Evolutionary conservation across 371 early-diverging fungal genomes (phyloP), one percentile per base, ranked within the genome.

Genomic region (Lichtheimia ornata): DNA sequence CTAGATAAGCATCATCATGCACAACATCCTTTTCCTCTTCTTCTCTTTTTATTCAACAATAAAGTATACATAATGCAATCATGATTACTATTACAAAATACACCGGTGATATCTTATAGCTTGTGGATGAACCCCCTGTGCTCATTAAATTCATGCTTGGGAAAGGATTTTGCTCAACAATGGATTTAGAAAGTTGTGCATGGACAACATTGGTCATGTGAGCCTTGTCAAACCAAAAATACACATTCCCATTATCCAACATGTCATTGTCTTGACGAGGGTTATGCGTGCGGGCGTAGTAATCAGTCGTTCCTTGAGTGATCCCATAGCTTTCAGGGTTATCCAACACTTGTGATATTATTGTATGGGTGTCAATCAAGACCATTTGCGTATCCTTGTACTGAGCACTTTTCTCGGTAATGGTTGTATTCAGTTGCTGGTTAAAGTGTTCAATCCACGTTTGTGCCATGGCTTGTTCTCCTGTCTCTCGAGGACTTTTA

Each of bases 361-460:
- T 59, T 1, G 53, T 12, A 43, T 59, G 44, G 17, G 43, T 50
- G 50, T 59, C 60, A 30, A 59, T 52, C 40, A 52, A 4, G 11
- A n/a, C 42, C 30, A 59, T 52, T 0, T 14, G 13, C 30, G 42
- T 24, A 22, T 58, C 40, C 13, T 47, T 11, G 5, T 58, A 40
- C 15, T 40, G 47, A 6, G n/a, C 30, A 3, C n/a, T 24, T 5
- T 53, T 24, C 2, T 47, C 18, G 9, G 53, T 22, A 7, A 60
- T 42, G n/a, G 52, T 43, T 13, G 22, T n/a, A 18, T 35, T 27
- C 11, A 60, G 20, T 3, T 55, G 27, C 4, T 45, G 22, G n/a
- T 62, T 62, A 41, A 55, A 62, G 27, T 54, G 25, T 18, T 62
- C 25, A 11, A 62, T 50, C 62, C 62, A 62, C 14, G 18, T 5